phyloP scores from a whole-genome alignment of 2,329 filamentous ascomycete genomes.

The Beauveria sp. region DNA sequence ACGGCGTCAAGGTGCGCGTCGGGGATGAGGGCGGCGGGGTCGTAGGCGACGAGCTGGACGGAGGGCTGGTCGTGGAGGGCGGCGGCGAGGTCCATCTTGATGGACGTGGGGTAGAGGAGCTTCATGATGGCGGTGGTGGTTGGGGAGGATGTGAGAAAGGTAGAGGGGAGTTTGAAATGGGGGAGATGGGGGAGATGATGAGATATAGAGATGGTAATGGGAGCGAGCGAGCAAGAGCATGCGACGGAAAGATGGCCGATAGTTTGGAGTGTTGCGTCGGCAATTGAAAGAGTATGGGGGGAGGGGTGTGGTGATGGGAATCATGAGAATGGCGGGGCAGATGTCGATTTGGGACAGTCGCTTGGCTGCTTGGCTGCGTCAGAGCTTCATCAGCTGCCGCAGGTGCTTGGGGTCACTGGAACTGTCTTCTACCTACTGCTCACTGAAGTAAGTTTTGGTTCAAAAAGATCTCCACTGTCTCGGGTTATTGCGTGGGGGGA shows the following conservation, averaged over 20 bases:
- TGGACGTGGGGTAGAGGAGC: constrained; percentile 59
- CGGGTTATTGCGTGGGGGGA: neutral
- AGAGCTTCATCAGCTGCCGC: neutral
- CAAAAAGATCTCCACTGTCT: neutral
- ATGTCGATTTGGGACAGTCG: neutral
- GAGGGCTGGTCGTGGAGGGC: neutral
- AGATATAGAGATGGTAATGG: neutral
- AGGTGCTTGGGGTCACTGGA: neutral
- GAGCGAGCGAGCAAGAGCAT: neutral
- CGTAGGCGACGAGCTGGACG: constrained; percentile 32
- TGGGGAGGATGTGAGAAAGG: neutral
- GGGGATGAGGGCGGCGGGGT: constrained; percentile 48
- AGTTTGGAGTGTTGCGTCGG: neutral
- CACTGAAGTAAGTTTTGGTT: neutral
- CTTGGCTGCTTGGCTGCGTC: neutral
- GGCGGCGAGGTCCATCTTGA: constrained; percentile 43
- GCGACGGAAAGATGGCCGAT: neutral
- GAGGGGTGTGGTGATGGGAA: neutral
- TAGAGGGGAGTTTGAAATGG: neutral
- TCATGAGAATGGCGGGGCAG: neutral
- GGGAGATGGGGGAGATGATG: neutral
- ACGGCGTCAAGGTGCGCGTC: constrained; percentile 52
- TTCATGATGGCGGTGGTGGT: constrained; percentile 40
- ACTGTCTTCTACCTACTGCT: neutral
- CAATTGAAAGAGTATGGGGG: constrained; percentile 1